These are phyloP conservation scores for Elaeagnus macrophylla DNA, from an alignment of 306 rosid species.

Conservation along the genomic window DNA sequence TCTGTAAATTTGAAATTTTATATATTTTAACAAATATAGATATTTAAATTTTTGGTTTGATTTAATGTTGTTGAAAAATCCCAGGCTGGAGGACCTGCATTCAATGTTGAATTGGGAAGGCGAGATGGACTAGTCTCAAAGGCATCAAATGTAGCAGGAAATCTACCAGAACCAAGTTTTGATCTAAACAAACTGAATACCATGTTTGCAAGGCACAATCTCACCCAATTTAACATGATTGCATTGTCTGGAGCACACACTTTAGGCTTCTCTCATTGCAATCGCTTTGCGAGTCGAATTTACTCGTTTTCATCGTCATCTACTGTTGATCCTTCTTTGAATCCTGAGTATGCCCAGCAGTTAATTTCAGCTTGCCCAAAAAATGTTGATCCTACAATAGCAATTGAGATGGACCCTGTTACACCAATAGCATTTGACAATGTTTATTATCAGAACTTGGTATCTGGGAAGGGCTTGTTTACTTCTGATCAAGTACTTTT, in stretches of 20 bases:
- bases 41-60: background rate
- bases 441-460: slow-evolving; percentile 39
- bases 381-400: slow-evolving; percentile 28
- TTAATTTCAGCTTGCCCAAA: slow-evolving; percentile 35
- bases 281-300: slow-evolving; percentile 40
- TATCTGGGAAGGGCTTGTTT: slow-evolving; percentile 42
- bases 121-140: slow-evolving; percentile 50
- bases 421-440: slow-evolving; percentile 50
- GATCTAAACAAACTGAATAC: slow-evolving; percentile 39
- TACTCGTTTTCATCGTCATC: slow-evolving; percentile 35
- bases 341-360: slow-evolving; percentile 34
- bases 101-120: slow-evolving; percentile 69
- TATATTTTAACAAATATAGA: no score
- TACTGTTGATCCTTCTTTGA: slow-evolving; percentile 47
- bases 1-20: no score
- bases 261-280: slow-evolving; percentile 57
- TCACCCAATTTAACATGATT: slow-evolving; percentile 53
- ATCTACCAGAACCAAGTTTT: slow-evolving; percentile 45
- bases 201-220: slow-evolving; percentile 36
- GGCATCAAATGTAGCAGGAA: slow-evolving; percentile 50
- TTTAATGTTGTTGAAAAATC: background rate
- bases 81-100: slow-evolving; percentile 67
- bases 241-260: slow-evolving; percentile 92
- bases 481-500: slow-evolving; percentile 55
- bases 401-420: slow-evolving; percentile 34